phyloP scores from a whole-genome alignment of 805 yeast genomes.

The Kodamaea kaohsiungensis region DNA sequence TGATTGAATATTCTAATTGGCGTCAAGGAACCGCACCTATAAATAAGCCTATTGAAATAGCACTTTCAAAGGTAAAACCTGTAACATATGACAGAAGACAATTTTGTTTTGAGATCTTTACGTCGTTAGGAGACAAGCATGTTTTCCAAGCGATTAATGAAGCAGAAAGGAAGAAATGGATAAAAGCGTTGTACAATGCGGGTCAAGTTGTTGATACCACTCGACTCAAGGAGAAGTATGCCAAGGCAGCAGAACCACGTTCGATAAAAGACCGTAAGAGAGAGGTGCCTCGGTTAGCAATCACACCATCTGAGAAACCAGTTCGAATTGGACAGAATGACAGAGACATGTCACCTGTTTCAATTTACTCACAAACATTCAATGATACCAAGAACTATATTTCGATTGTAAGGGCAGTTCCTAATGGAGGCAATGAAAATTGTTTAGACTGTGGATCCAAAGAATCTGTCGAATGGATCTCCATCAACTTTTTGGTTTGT shows the following conservation, averaged over 20 bases:
- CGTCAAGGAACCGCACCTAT: conserved; percentile 63
- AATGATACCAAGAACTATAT: conserved; percentile 26
- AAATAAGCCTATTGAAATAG: conserved; percentile 67
- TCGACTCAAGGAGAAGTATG: conserved; percentile 15
- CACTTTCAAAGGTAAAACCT: conserved; percentile 63
- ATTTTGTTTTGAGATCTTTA: conserved; percentile 72
- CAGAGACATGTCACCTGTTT: conserved; percentile 32
- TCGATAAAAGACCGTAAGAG: not conserved
- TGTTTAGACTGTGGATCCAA: conserved; percentile 82
- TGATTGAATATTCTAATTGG: conserved; percentile 80
- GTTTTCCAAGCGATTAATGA: conserved; percentile 74
- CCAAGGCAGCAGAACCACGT: not conserved
- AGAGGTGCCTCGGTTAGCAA: not conserved
- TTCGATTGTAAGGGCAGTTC: conserved; percentile 38
- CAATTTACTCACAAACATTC: conserved; percentile 22
- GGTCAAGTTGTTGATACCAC: conserved; percentile 41
- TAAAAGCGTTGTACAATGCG: conserved; percentile 60
- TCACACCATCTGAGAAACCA: not conserved
- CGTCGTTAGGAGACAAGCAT: conserved; percentile 65
- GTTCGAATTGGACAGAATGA: conserved; percentile 8
- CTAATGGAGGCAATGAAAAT: conserved; percentile 48
- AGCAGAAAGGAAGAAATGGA: conserved; percentile 70
- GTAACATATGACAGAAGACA: conserved; percentile 47
- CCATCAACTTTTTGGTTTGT: conserved; percentile 68
- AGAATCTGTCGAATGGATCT: conserved; percentile 81